Evolutionary conservation across 2,329 filamentous ascomycete species (phyloP).

Genomic region (Aspergillus japonicus): DNA sequence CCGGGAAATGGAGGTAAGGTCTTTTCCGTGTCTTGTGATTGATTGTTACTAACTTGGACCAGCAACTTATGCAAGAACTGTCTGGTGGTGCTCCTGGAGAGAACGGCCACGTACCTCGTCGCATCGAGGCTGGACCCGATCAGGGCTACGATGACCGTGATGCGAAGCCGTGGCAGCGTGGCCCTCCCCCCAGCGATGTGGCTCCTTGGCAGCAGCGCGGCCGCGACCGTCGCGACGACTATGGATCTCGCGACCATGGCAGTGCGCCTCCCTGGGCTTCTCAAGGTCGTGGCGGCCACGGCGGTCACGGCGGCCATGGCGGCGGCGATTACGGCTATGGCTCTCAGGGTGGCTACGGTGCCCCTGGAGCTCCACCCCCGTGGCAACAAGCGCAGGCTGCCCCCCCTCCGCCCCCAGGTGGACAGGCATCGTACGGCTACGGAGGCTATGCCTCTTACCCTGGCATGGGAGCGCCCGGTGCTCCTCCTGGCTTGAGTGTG

Average conservation of each 20-base stretch:
- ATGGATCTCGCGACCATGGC: slow-evolving; percentile 41
- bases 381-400: slow-evolving; percentile 65
- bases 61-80: slow-evolving; percentile 98
- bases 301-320: slow-evolving; percentile 22
- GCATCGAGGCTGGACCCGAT: slow-evolving; percentile 81
- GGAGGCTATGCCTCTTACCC: slow-evolving; percentile 49
- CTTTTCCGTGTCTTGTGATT: not conserved
- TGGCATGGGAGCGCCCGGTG: slow-evolving; percentile 55
- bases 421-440: slow-evolving; percentile 57
- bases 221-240: slow-evolving; percentile 55
- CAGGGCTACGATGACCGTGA: slow-evolving; percentile 53
- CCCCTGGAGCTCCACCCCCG: slow-evolving; percentile 54
- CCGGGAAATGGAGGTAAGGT: slow-evolving; percentile 85
- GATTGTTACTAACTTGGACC: slow-evolving; percentile 7
- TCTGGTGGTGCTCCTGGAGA: slow-evolving; percentile 66
- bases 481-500: slow-evolving; percentile 45
- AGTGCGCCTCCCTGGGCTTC: slow-evolving; percentile 35
- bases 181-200: slow-evolving; percentile 71
- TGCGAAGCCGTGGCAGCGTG: slow-evolving; percentile 81
- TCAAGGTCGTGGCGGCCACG: slow-evolving; percentile 44
- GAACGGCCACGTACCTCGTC: slow-evolving; percentile 63
- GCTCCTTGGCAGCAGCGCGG: slow-evolving; percentile 70
- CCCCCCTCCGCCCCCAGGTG: slow-evolving; percentile 43
- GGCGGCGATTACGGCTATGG: slow-evolving; percentile 46
- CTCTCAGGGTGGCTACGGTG: slow-evolving; percentile 37